A percentile compares a stretch with the other conserved stretches of the same genome.
Conservation (phyloP, 768 basidiomycete species). For the Coprinellus micaceus region DNA sequence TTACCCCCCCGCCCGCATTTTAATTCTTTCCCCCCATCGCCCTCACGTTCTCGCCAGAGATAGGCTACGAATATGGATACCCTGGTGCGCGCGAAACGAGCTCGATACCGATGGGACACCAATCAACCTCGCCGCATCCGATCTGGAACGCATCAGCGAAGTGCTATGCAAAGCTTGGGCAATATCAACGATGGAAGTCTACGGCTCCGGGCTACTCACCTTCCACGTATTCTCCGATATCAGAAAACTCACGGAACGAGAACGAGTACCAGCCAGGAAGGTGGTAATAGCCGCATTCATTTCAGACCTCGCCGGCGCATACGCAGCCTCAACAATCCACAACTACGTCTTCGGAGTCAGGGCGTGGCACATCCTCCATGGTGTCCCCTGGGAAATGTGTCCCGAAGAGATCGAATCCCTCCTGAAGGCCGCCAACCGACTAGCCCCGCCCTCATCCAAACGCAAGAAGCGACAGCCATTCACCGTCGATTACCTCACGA, state of each 20-base stretch:
- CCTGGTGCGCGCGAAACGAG: slow-evolving; percentile 2
- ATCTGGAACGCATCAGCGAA: slow-evolving; percentile 19
- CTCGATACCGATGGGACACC: slow-evolving; percentile 2
- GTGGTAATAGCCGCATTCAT: slow-evolving; percentile 28
- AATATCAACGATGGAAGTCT: slow-evolving; percentile 27
- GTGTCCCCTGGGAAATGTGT: slow-evolving; percentile 27
- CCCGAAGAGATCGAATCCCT: slow-evolving; percentile 22
- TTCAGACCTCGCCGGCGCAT: slow-evolving; percentile 26
- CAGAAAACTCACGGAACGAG: slow-evolving; percentile 24
- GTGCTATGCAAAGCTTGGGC: slow-evolving; percentile 27
- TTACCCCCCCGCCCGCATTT: slow-evolving; percentile 8
- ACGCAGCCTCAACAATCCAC: slow-evolving; percentile 26
- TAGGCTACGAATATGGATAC: slow-evolving; percentile 23
- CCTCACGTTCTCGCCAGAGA: slow-evolving; percentile 27
- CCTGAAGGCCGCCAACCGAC: slow-evolving; percentile 24
- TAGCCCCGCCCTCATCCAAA: slow-evolving; percentile 29
- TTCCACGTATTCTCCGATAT: slow-evolving; percentile 41
- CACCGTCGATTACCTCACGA: slow-evolving; percentile 21
- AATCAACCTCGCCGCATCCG: slow-evolving; percentile 14
- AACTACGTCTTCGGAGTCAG: slow-evolving; percentile 37
- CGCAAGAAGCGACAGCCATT: slow-evolving; percentile 27
- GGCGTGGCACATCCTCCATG: slow-evolving; percentile 47
- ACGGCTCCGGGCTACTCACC: slow-evolving; percentile 33
- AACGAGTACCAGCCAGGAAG: slow-evolving; percentile 24
- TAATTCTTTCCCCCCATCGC: slow-evolving; percentile 13